These are phyloP conservation scores for Aspergillus ochraceoroseus DNA, from an alignment of 2,329 filamentous ascomycete species.

Conservation along the genomic window DNA sequence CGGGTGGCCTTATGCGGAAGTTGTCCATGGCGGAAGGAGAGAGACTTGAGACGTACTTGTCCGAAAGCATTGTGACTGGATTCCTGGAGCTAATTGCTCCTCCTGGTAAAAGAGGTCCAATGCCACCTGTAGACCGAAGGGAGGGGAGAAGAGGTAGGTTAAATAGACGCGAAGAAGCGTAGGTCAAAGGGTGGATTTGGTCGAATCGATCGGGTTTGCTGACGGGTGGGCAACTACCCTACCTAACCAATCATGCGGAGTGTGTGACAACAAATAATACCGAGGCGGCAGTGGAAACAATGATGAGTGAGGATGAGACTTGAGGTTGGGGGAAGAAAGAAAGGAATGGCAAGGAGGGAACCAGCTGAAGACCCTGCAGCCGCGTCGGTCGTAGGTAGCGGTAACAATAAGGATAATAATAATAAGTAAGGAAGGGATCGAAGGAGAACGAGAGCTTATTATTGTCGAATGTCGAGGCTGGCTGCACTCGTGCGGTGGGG, in stretches of 20 bases:
- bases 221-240: slow-evolving; percentile 11
- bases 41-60: slow-evolving; percentile 37
- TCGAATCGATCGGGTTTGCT: slow-evolving; percentile 5
- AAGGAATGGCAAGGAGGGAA: slow-evolving; percentile 12
- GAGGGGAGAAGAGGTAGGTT: slow-evolving; percentile 5
- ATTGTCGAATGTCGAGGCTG: slow-evolving; percentile 17
- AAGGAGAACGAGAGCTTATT: slow-evolving; percentile 16
- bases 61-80: slow-evolving; percentile 38
- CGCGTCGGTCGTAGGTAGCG: too few relatives aligned
- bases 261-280: slow-evolving; percentile 17
- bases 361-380: slow-evolving; percentile 16
- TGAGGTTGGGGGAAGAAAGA: slow-evolving; percentile 6
- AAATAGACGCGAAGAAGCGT: slow-evolving; percentile 8
- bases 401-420: slow-evolving; percentile 4
- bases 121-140: slow-evolving; percentile 22
- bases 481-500: slow-evolving; percentile 26
- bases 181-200: slow-evolving; percentile 6
- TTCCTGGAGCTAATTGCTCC: slow-evolving; percentile 39
- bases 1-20: slow-evolving; percentile 9
- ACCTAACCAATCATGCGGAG: slow-evolving; percentile 20
- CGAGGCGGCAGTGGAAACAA: background rate
- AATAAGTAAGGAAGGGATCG: slow-evolving; percentile 4
- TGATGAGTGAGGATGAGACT: background rate
- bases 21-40: slow-evolving; percentile 3
- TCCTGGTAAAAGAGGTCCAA: slow-evolving; percentile 31